Base-by-base conservation (phyloP, 2,329 filamentous ascomycete species). In the Penicillium frequentans region DNA sequence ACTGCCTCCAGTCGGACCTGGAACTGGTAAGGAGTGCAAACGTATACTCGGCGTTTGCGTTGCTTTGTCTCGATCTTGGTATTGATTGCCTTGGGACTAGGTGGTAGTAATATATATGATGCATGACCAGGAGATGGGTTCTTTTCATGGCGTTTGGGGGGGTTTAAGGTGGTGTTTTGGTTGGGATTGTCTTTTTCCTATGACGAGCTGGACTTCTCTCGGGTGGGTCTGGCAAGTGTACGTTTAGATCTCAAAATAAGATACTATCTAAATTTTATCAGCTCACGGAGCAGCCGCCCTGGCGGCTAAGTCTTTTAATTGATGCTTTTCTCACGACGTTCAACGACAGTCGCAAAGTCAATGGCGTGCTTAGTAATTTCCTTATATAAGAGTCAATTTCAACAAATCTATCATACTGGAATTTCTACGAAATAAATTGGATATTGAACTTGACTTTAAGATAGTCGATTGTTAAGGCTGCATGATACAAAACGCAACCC, bases 1-100 rank as follows among this genome's bases (percentile, higher is more conserved):
- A 93, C 89, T 26, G 93, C 93, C 1, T 90, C 90, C 14, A 90
- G 86, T 65, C 84, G 93, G 66, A 98, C 93, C 13, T 98, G 95
- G 95, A 96, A 93, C 59, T 98, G 93, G 93, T 97, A 70, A 37
- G 35, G 21, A 37, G 13, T 7, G n/a, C 23, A 7, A 56, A 47
- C 53, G 3, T 46, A 24, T 49, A 26, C 8, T 27, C 21, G 10
- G 10, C 3, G 46, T 33, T 21, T 43, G 27, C 33, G 37, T 35
- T 45, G 19, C 27, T 33, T 19, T 52, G n/a, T 21, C 43, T 35
- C 7, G 13, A 6, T 16, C 13, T 9, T 4, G 44, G 45, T 47
- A 27, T 11, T 52, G 16, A 39, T 26, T 31, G 31, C 31, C 46
- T 54, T 24, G 37, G 26, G 52, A 21, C 4, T 33, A 13, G 24